A percentile compares a stretch with the other conserved stretches of the same genome.
These are phyloP conservation scores for Backusella australiensis DNA, from an alignment of 192 early-diverging fungal genomes.

Conservation along the genomic window DNA sequence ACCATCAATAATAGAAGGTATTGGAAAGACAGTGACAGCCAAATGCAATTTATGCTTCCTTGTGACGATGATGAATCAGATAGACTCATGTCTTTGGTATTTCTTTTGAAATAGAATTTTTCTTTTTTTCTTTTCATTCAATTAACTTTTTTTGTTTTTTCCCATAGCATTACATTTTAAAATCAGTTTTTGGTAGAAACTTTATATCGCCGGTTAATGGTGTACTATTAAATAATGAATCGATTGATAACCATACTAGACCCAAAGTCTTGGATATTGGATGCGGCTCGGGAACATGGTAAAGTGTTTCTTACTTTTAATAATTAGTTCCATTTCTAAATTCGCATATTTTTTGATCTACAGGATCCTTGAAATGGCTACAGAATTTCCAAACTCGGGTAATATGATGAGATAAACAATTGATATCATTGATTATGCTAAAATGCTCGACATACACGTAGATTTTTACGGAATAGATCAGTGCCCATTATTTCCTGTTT, in stretches of 20 bases:
- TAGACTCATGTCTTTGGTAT: constrained; percentile 13
- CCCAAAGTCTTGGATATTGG: constrained; percentile 22
- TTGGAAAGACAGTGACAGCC: background rate
- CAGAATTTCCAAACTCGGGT: constrained; percentile 29
- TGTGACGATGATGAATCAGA: constrained; percentile 15
- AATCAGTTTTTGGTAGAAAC: constrained; percentile 16
- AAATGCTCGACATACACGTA: background rate
- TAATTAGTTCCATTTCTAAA: background rate
- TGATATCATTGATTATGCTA: background rate
- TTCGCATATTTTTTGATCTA: background rate
- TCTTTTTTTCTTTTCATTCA: background rate
- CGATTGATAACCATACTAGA: background rate
- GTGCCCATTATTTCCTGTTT: constrained; percentile 20
- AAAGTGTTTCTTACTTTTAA: background rate
- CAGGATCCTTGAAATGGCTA: constrained; percentile 37
- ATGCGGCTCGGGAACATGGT: background rate
- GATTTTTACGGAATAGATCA: constrained; percentile 37
- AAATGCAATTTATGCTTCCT: constrained; percentile 1
- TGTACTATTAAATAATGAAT: background rate
- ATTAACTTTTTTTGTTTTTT: background rate
- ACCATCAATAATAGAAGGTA: constrained; percentile 2
- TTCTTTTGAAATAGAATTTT: background rate
- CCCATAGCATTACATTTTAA: constrained; percentile 25
- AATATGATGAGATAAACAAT: background rate
- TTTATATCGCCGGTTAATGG: constrained; percentile 16